phyloP scores from a whole-genome alignment of 2,329 filamentous ascomycete genomes.

The Diaporthe sp. region DNA sequence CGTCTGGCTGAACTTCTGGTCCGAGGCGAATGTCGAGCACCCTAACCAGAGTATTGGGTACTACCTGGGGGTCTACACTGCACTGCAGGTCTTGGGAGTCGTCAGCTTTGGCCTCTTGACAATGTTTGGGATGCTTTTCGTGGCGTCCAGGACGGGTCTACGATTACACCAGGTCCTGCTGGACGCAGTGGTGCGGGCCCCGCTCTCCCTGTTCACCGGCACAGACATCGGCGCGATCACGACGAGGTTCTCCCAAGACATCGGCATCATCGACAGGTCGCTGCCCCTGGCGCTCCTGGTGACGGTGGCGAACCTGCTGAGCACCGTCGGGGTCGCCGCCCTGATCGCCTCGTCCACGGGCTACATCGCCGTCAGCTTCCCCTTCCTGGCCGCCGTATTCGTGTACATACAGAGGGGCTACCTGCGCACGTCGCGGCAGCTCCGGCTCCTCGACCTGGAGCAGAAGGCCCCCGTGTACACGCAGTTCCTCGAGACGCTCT shows the following conservation, averaged over 20 bases:
- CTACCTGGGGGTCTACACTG: slow-evolving; percentile 54
- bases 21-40: slow-evolving; percentile 54
- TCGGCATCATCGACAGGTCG: slow-evolving; percentile 32
- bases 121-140: slow-evolving; percentile 16
- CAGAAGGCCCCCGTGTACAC: slow-evolving; percentile 58
- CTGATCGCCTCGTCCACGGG: slow-evolving; percentile 53
- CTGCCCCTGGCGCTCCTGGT: slow-evolving; percentile 44
- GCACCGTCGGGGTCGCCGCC: slow-evolving; percentile 45
- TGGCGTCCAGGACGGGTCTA: slow-evolving; percentile 19
- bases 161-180: slow-evolving; percentile 21
- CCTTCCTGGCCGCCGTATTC: slow-evolving; percentile 51
- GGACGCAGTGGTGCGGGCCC: slow-evolving; percentile 33
- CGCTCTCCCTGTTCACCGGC: slow-evolving; percentile 40
- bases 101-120: slow-evolving; percentile 21
- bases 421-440: slow-evolving; percentile 60
- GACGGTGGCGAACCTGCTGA: slow-evolving; percentile 55
- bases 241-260: slow-evolving; percentile 44
- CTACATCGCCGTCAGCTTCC: slow-evolving; percentile 57
- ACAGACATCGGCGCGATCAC: slow-evolving; percentile 45
- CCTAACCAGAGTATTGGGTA: slow-evolving; percentile 54
- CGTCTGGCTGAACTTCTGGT: slow-evolving; percentile 65
- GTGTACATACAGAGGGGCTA: slow-evolving; percentile 61
- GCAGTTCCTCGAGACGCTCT: slow-evolving; percentile 59
- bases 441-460: slow-evolving; percentile 62
- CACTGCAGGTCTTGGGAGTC: slow-evolving; percentile 46